Base-by-base conservation (phyloP, 2,329 filamentous ascomycete genomes). In the Paecilomyces dactylethromorphus region DNA sequence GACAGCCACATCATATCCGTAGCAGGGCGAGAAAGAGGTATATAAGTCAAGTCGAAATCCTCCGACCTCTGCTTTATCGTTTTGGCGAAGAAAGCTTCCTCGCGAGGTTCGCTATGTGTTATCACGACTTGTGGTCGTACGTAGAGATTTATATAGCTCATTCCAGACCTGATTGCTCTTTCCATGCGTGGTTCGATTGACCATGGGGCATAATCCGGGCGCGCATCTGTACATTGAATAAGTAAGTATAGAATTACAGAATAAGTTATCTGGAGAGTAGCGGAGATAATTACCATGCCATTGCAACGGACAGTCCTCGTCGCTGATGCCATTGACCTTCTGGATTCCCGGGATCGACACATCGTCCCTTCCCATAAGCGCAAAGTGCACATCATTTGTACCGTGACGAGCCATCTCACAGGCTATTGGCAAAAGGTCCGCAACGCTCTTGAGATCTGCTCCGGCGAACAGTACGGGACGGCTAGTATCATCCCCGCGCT, bases 61-160 rank as follows among this genome's bases (percentile, higher is more conserved):
- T 75, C 74, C 0, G 84, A 76, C 65, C 86, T 84, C 13, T 78
- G 74, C 50, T 82, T 80, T 32, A 91, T 75, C 0, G 82, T 87
- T 12, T 79, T 78, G 24, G 83, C 75, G 63, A 97, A 90, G 66
- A 85, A 91, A 0, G 68, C 58, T 50, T 94, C 87, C 68, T 97
- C 92, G 24, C 78, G 75, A 3, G 71, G 71, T 5, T 85, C 84
- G 22, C 84, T 82, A 69, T 96, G 91, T 29, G 91, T 80, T 29
- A 96, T 81, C 18, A 91, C 77, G 51, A 84, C 90, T 70, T 92
- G 88, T 0, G 92, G 92, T 64, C 88, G 86, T 76, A 96, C 84
- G 67, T 87, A 91, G 13, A 77, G 80, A 59, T 89, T 79, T 50
- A 96, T 85, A 65, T 94, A 87, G 57, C 80, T 81, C 66, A 97